phyloP scores from a whole-genome alignment of 768 basidiomycete species.

The Lactarius tabidus region DNA sequence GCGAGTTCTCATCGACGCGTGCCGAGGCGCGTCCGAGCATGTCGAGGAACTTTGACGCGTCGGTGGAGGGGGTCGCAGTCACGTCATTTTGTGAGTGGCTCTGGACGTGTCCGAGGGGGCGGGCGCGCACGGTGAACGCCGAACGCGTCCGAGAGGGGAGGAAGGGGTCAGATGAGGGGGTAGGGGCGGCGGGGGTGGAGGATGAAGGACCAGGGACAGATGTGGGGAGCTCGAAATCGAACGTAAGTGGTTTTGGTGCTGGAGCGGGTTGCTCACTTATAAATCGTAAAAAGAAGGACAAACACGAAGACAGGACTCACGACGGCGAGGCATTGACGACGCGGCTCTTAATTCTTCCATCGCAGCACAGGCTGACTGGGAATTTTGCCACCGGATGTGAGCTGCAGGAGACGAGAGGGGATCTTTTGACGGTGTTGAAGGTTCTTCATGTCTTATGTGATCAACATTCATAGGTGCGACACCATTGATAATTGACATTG shows the following conservation, averaged over 20 bases:
- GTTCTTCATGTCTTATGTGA: neutral
- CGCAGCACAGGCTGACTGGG: constrained; percentile 20
- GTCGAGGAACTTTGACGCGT: constrained; percentile 11
- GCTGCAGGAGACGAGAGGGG: constrained; percentile 6
- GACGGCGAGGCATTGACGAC: constrained; percentile 10
- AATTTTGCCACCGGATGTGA: constrained; percentile 23
- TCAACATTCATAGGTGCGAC: constrained; percentile 14
- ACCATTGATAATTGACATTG: constrained; percentile 19
- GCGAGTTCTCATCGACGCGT: constrained; percentile 19
- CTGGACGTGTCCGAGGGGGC: neutral
- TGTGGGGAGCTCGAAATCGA: constrained; percentile 19
- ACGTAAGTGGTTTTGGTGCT: constrained; percentile 18
- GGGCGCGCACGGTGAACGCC: neutral
- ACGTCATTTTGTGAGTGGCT: constrained; percentile 14
- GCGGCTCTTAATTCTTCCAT: constrained; percentile 19
- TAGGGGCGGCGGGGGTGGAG: neutral
- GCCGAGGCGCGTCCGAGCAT: constrained; percentile 22
- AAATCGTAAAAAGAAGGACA: neutral
- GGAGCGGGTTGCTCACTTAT: neutral
- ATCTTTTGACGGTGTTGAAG: constrained; percentile 16
- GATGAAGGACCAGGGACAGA: constrained; percentile 3
- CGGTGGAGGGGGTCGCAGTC: constrained; percentile 1
- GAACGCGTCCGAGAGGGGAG: constrained; percentile 2
- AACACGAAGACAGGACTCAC: constrained; percentile 1
- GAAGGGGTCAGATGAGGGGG: neutral